Evolutionary conservation across 129 eudicot species (phyloP), one percentile per base, ranked within the genome.

Genomic region (Chrysanthemum seticuspe): DNA sequence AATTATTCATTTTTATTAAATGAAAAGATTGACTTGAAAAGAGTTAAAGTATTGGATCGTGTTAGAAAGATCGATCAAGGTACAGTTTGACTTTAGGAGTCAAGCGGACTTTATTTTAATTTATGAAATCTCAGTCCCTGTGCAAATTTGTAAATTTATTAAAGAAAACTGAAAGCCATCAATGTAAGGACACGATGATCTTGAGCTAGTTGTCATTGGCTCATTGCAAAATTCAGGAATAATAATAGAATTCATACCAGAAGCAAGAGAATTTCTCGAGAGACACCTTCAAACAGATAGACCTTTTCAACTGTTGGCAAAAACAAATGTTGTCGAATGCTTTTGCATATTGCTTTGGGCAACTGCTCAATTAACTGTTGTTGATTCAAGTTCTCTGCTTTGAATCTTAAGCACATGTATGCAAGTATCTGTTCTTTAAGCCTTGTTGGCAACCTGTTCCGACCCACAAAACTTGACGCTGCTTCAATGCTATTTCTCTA

Each of bases 401-500:
- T 93, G 85, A 93, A 93, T 36, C 92, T 79, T 69, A 93, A 76
- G 62, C 98, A 93, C 98, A 93, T 93, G 65, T 93, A 93, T 14
- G 92, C 96, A 14, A 93, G 70, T 50, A 93, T 89, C 61, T 93
- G 98, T 25, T 85, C 96, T 75, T 82, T 89, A 73, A 93, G 79
- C 78, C 96, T 84, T 7, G 84, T 76, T 14, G 98, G 98, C 83
- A 93, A 67, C 61, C 87, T 82, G 36, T 93, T 93, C n/a, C 98
- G 79, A 44, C 83, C 78, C 73, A 93, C 98, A 48, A 93, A 93
- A 63, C 85, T 89, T 45, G 98, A 93, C 58, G 98, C 98, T 9
- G 98, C 87, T 81, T 93, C 95, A 19, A 93, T 89, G 87, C 96
- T 93, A 62, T 86, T 87, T 77, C 98, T 89, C 98, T 93, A 63